phyloP scores from a whole-genome alignment of 108 stramenopile genomes.

The Schizochytrium sp. region DNA sequence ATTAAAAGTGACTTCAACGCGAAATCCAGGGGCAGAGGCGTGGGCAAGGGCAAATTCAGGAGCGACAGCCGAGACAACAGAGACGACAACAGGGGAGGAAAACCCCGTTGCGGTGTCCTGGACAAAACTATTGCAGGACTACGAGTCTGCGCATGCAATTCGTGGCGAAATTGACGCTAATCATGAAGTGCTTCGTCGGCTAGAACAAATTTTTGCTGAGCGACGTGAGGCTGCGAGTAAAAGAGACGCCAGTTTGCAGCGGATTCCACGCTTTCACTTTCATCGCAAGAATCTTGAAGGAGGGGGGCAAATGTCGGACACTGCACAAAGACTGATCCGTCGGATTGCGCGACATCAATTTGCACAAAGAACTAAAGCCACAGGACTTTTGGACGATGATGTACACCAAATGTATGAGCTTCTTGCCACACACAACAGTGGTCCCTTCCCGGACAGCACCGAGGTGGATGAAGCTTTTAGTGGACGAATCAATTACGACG shows the following conservation, averaged over 20 bases:
- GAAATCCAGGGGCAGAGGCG: too few relatives aligned
- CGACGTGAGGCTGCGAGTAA: background rate
- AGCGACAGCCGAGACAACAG: too few relatives aligned
- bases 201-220: slow-evolving; percentile 40
- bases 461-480: background rate
- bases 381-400: slow-evolving; percentile 2
- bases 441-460: background rate
- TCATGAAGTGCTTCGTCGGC: slow-evolving; percentile 36
- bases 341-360: background rate
- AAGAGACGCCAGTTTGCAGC: slow-evolving; percentile 1
- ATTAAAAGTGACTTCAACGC: too few relatives aligned
- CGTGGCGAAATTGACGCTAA: slow-evolving; percentile 45
- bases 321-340: slow-evolving; percentile 29
- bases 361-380: background rate
- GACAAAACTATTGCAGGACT: slow-evolving; percentile 44
- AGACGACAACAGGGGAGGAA: too few relatives aligned
- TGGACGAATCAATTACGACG: slow-evolving; percentile 62
- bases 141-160: slow-evolving; percentile 41
- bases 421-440: slow-evolving; percentile 27
- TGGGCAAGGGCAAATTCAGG: too few relatives aligned
- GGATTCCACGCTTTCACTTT: slow-evolving; percentile 12
- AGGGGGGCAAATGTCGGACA: background rate
- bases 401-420: background rate
- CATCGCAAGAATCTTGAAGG: background rate
- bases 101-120: background rate